A percentile compares a stretch with the other conserved stretches of the same genome.
Conservation (phyloP, 1,284 basidiomycete species). For the Abortiporus biennis region DNA sequence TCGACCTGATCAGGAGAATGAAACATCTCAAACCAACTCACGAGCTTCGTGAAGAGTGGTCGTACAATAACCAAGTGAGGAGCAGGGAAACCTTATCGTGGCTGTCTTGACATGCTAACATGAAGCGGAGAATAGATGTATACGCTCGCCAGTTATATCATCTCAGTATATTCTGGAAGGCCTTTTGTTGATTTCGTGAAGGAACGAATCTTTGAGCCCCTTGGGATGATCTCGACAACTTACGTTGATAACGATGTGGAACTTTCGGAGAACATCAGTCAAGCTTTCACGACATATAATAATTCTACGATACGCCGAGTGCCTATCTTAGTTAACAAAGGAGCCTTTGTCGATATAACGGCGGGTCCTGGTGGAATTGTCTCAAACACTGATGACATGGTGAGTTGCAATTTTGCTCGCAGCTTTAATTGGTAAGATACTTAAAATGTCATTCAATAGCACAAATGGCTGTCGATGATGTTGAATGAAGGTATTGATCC, state of each 20-base stretch:
- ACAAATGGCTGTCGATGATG: conserved; percentile 27
- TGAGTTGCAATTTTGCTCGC: conserved; percentile 10
- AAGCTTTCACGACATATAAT: conserved; percentile 17
- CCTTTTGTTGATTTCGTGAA: conserved; percentile 17
- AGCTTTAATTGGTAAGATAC: not conserved
- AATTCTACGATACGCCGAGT: conserved; percentile 16
- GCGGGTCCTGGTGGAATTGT: conserved; percentile 31
- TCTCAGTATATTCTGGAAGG: conserved; percentile 23
- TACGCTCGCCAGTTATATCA: conserved; percentile 21
- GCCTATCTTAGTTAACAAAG: conserved; percentile 19
- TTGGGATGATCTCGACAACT: conserved; percentile 11
- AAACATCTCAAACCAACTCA: conserved; percentile 23
- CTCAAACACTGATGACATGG: conserved; percentile 30
- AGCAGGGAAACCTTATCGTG: not conserved
- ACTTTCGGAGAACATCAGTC: conserved; percentile 21
- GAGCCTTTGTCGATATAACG: conserved; percentile 9
- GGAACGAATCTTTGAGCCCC: conserved; percentile 11
- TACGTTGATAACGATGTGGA: conserved; percentile 23
- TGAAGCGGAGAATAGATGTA: conserved; percentile 26
- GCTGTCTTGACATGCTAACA: not conserved
- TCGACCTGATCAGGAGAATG: conserved; percentile 13
- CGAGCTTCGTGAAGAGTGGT: conserved; percentile 28
- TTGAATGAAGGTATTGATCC: conserved; percentile 23
- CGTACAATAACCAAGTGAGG: conserved; percentile 29
- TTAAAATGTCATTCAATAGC: conserved; percentile 13